phyloP scores from a whole-genome alignment of 140 eudicot species.

The Bidens hawaiensis region DNA sequence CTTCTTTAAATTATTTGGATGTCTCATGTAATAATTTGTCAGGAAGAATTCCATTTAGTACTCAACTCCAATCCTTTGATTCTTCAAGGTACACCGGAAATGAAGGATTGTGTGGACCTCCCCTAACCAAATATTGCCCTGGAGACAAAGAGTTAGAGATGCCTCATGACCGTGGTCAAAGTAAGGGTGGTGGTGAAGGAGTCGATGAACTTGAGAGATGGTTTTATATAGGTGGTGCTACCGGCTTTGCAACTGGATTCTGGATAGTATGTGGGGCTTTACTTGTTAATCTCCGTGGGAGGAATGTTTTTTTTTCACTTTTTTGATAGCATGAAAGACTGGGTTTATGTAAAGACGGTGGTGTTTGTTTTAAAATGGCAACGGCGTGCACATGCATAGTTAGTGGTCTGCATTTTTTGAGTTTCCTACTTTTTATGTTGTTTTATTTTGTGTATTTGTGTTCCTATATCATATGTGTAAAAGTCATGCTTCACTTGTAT shows the following conservation, averaged over 20 bases:
- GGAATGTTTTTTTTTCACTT: not conserved
- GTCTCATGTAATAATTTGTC: not conserved
- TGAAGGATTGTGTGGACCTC: not conserved
- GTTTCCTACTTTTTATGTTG: not conserved
- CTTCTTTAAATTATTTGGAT: not conserved
- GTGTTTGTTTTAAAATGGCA: not conserved
- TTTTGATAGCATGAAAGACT: not conserved
- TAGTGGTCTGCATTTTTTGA: not conserved
- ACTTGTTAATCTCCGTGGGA: not conserved
- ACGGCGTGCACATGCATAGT: not conserved
- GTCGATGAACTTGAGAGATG: not conserved
- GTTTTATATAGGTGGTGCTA: not conserved
- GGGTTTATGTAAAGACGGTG: not conserved
- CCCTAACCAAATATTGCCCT: not conserved
- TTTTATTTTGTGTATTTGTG: too few relatives aligned
- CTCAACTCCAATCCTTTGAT: not conserved
- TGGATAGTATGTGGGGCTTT: not conserved
- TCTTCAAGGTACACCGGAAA: not conserved
- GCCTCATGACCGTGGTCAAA: not conserved
- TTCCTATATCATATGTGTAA: too few relatives aligned
- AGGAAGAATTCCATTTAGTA: not conserved
- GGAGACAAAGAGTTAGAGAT: not conserved
- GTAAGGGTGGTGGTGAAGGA: not conserved
- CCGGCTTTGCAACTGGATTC: not conserved
- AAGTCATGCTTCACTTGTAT: too few relatives aligned